phyloP scores from a whole-genome alignment of 2,329 filamentous ascomycete genomes.

The Fusarium sp. region DNA sequence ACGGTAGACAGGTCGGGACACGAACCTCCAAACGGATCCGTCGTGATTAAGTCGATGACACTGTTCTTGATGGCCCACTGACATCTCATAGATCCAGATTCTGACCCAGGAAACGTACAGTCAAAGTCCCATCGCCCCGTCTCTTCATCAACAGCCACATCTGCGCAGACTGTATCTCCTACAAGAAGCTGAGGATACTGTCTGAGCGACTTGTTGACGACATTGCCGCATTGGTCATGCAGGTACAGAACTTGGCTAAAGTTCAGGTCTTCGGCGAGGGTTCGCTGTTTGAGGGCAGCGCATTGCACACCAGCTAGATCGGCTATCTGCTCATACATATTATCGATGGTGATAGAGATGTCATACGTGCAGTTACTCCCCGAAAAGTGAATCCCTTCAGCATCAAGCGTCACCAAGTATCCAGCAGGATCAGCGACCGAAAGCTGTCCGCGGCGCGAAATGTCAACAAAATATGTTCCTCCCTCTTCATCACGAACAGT shows the following conservation, averaged over 20 bases:
- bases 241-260: slow-evolving; percentile 55
- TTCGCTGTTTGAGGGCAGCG: slow-evolving; percentile 39
- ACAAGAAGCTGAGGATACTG: slow-evolving; percentile 53
- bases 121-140: slow-evolving; percentile 55
- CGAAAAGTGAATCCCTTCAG: slow-evolving; percentile 55
- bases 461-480: slow-evolving; percentile 53
- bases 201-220: slow-evolving; percentile 47
- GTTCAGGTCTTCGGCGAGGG: slow-evolving; percentile 47
- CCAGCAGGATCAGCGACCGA: slow-evolving; percentile 53
- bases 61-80: slow-evolving; percentile 53
- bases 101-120: slow-evolving; percentile 55
- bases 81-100: slow-evolving; percentile 51
- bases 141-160: slow-evolving; percentile 47
- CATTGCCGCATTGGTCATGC: slow-evolving; percentile 55
- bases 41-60: slow-evolving; percentile 54
- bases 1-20: slow-evolving; percentile 56
- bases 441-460: slow-evolving; percentile 54
- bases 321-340: slow-evolving; percentile 55
- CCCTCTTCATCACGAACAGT: slow-evolving; percentile 52
- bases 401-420: slow-evolving; percentile 54
- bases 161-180: slow-evolving; percentile 53
- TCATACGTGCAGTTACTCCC: slow-evolving; percentile 53
- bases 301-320: slow-evolving; percentile 53
- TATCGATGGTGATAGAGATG: slow-evolving; percentile 53
- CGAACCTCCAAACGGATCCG: slow-evolving; percentile 55